These are phyloP conservation scores for Aspergillus sp. DNA, from an alignment of 2,329 filamentous ascomycete genomes.

Conservation along the genomic window DNA sequence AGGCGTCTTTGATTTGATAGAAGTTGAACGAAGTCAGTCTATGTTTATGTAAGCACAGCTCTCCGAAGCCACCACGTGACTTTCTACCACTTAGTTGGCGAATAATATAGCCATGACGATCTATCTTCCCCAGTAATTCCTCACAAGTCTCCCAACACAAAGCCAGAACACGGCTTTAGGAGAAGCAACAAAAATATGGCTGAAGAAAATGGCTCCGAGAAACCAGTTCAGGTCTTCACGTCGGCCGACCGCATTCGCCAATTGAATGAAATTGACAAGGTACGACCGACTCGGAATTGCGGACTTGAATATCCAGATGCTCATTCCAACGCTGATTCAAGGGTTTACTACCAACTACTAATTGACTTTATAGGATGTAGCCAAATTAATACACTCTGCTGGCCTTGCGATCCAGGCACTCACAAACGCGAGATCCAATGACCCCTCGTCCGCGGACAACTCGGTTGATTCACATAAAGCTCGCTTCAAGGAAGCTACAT, in stretches of 20 bases:
- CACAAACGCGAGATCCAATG: conserved; percentile 49
- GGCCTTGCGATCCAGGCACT: conserved; percentile 65
- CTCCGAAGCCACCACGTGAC: conserved; percentile 9
- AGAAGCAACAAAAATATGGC: conserved; percentile 20
- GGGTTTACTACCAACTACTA: not conserved
- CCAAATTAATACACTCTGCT: conserved; percentile 58
- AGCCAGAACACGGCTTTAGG: not conserved
- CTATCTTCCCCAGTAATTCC: not conserved
- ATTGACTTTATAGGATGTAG: conserved; percentile 45
- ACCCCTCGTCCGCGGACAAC: conserved; percentile 35
- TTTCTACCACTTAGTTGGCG: not conserved
- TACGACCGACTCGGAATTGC: conserved; percentile 28
- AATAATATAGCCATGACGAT: not conserved
- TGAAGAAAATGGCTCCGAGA: conserved; percentile 20
- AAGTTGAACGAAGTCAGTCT: conserved; percentile 1
- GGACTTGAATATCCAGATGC: not conserved
- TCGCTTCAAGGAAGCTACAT: conserved; percentile 56
- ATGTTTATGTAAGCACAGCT: conserved; percentile 11
- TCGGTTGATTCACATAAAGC: conserved; percentile 57
- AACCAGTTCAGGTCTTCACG: conserved; percentile 54
- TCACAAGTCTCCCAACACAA: not conserved
- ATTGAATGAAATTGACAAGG: conserved; percentile 74
- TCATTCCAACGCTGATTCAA: not conserved
- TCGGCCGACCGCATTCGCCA: conserved; percentile 77
- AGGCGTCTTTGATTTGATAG: conserved; percentile 11